Evolutionary conservation across 208 protist genomes (phyloP).

Genomic region (Acanthamoeba culbertsoni): DNA sequence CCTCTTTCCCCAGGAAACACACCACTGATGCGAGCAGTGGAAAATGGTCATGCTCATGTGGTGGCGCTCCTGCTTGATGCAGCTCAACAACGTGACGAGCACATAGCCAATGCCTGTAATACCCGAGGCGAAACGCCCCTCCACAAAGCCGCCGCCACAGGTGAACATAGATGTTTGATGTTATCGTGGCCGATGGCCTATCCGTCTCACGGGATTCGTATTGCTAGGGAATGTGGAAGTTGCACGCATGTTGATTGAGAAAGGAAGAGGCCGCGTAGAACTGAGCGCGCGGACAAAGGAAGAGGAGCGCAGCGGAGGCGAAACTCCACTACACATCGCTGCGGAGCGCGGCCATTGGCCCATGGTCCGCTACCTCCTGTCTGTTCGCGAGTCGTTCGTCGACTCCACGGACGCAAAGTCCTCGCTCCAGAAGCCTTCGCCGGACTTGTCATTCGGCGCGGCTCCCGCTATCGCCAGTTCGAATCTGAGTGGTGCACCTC

Average conservation of each 20-base stretch:
- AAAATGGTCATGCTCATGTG: neutral
- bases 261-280: neutral
- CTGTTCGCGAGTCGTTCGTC: neutral
- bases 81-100: neutral
- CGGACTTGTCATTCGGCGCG: neutral
- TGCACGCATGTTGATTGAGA: constrained; percentile 10
- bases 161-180: no score
- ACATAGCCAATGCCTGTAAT: neutral
- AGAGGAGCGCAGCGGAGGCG: neutral
- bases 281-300: neutral
- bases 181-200: no score
- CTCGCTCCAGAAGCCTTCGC: no score
- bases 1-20: constrained; percentile 15
- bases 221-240: constrained; percentile 2
- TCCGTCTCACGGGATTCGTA: neutral
- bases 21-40: constrained; percentile 15
- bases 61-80: neutral
- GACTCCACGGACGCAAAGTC: neutral
- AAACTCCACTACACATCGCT: neutral
- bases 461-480: neutral
- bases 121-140: constrained; percentile 33
- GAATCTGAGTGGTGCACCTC: no score
- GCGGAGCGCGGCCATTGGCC: neutral
- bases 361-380: constrained; percentile 31
- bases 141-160: neutral